Percentiles rank a stretch among this genome's conserved stretches.
These are phyloP conservation scores for Apiospora kogelbergensis DNA, from an alignment of 2,329 filamentous ascomycete genomes.

Conservation along the genomic window DNA sequence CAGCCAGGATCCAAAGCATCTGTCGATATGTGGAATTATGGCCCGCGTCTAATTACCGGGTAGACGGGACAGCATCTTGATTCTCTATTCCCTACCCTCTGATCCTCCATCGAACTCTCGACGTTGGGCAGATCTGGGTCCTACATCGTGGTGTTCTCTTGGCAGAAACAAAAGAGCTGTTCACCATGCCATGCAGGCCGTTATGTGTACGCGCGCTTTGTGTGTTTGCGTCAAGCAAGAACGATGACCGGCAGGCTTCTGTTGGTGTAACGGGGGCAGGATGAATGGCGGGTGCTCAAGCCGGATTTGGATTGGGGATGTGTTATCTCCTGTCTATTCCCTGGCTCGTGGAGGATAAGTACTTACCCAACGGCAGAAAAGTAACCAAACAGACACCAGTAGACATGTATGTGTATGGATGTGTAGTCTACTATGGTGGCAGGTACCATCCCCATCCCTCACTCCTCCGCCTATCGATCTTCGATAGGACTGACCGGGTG, in stretches of 20 bases:
- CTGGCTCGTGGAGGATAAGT: background rate
- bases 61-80: background rate
- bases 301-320: background rate
- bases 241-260: background rate
- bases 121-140: conserved; percentile 1
- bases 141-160: background rate
- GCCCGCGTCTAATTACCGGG: background rate
- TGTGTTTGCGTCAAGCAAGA: background rate
- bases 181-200: background rate
- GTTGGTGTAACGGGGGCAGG: background rate
- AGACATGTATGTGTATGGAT: background rate
- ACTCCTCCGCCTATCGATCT: background rate
- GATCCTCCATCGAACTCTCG: background rate
- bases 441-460: background rate
- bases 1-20: background rate
- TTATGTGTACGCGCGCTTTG: background rate
- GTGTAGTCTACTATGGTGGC: background rate
- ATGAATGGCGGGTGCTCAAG: background rate
- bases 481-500: background rate
- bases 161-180: background rate
- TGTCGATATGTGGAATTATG: no score
- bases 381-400: background rate
- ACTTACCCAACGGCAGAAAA: background rate
- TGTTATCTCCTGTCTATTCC: background rate
- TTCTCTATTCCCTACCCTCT: background rate